These are phyloP conservation scores for Plenodomus biglobosus DNA, from an alignment of 2,329 filamentous ascomycete species.

Conservation along the genomic window DNA sequence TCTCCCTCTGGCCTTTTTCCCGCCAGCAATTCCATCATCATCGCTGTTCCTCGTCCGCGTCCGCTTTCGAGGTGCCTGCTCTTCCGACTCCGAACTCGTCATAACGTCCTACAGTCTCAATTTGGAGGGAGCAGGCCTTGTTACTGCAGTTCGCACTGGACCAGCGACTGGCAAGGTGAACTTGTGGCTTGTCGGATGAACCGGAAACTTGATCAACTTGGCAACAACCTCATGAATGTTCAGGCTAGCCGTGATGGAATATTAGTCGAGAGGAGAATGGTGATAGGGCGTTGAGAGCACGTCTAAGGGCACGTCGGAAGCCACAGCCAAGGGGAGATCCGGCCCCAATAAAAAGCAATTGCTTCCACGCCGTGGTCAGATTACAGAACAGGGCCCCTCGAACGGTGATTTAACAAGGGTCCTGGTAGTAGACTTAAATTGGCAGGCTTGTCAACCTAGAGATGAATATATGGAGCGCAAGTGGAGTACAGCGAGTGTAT, in stretches of 20 bases:
- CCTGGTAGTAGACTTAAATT: background rate
- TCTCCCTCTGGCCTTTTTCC: slow-evolving; percentile 66
- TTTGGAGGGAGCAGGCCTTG: background rate
- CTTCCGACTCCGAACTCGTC: slow-evolving; percentile 39
- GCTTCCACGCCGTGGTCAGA: background rate
- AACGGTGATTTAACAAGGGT: slow-evolving; percentile 3
- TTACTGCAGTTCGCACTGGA: background rate
- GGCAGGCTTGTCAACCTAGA: slow-evolving; percentile 13
- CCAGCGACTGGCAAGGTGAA: background rate
- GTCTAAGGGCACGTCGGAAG: background rate
- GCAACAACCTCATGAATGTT: background rate
- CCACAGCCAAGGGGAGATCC: background rate
- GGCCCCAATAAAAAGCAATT: background rate
- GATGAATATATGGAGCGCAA: background rate
- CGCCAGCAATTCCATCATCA: slow-evolving; percentile 27
- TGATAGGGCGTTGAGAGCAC: background rate
- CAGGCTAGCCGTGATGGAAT: background rate
- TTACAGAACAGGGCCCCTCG: background rate
- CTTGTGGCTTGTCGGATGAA: background rate
- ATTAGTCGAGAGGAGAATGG: background rate
- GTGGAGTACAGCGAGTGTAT: background rate
- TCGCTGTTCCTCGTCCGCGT: slow-evolving; percentile 30
- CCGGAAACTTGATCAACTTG: background rate
- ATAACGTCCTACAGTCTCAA: slow-evolving; percentile 12
- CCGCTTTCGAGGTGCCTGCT: slow-evolving; percentile 35